Percentiles rank a stretch among this genome's conserved stretches.
Evolutionary conservation across 2,329 filamentous ascomycete genomes (phyloP).

Genomic region (Metarhizium anisopliae): DNA sequence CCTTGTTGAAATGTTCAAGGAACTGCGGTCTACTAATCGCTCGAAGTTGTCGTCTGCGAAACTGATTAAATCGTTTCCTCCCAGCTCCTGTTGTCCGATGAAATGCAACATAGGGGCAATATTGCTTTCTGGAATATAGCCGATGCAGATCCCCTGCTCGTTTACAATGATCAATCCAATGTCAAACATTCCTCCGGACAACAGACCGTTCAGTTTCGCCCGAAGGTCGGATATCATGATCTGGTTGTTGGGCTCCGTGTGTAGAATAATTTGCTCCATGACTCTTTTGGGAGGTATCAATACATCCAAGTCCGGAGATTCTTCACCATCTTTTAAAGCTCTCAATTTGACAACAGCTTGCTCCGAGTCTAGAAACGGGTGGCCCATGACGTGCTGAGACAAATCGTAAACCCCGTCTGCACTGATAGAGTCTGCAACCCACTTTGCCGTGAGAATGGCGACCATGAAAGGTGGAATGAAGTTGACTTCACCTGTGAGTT

Average conservation of each 20-base stretch:
- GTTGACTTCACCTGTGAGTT: constrained; percentile 48
- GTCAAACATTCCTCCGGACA: constrained; percentile 43
- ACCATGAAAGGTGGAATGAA: constrained; percentile 51
- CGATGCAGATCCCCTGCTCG: constrained; percentile 35
- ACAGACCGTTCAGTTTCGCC: constrained; percentile 36
- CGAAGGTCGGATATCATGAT: constrained; percentile 29
- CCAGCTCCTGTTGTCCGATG: constrained; percentile 13
- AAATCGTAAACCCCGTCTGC: constrained; percentile 48
- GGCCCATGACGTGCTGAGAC: constrained; percentile 48
- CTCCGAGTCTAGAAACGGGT: constrained; percentile 49
- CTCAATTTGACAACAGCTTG: constrained; percentile 26
- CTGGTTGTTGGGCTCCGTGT: constrained; percentile 30
- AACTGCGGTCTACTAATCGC: constrained; percentile 44
- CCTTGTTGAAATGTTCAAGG: constrained; percentile 37
- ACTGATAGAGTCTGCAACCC: constrained; percentile 45
- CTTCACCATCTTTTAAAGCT: constrained; percentile 27
- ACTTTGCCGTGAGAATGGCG: constrained; percentile 50
- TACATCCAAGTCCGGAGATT: constrained; percentile 27
- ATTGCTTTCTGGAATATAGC: constrained; percentile 46
- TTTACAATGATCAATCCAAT: constrained; percentile 48
- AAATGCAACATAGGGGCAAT: constrained; percentile 39
- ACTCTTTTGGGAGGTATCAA: constrained; percentile 43
- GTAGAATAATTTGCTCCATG: constrained; percentile 46
- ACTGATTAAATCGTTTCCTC: constrained; percentile 18
- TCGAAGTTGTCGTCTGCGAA: constrained; percentile 25